Conservation (phyloP, 108 stramenopile species). For the Cyclostephanos tholiformis region DNA sequence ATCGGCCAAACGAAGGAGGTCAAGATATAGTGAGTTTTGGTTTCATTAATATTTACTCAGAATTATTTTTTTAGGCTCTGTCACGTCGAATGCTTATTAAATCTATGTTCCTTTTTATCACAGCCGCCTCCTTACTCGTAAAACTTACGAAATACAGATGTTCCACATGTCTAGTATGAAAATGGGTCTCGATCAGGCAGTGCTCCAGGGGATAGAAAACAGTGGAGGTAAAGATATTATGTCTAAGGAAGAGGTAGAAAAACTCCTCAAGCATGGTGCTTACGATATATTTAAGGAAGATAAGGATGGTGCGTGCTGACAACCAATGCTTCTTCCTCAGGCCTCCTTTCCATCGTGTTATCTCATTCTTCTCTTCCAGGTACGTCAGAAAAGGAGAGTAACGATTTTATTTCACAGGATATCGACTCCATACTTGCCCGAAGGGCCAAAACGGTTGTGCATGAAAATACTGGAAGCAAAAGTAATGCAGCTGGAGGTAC, state of each 20-base stretch:
- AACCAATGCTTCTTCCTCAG: background rate
- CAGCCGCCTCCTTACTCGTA: slow-evolving; percentile 90
- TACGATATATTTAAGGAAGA: slow-evolving; percentile 91
- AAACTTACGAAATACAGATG: slow-evolving; percentile 98
- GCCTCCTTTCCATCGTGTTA: background rate
- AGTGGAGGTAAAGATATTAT: slow-evolving; percentile 65
- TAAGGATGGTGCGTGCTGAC: slow-evolving; percentile 55
- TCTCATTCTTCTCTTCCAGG: background rate
- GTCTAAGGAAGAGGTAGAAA: slow-evolving; percentile 85
- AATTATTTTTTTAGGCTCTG: background rate
- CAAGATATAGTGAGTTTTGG: slow-evolving; percentile 51
- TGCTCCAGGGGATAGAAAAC: slow-evolving; percentile 89
- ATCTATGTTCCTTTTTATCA: background rate
- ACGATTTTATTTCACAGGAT: slow-evolving; percentile 78
- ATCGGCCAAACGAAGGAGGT: slow-evolving; percentile 98
- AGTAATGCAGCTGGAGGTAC: slow-evolving; percentile 82
- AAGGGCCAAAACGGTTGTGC: slow-evolving; percentile 71
- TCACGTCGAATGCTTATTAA: background rate
- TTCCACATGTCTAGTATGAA: slow-evolving; percentile 96
- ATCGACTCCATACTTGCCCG: slow-evolving; percentile 87
- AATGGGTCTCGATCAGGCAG: slow-evolving; percentile 98
- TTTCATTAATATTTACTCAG: background rate
- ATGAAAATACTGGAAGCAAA: slow-evolving; percentile 78
- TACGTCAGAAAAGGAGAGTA: slow-evolving; percentile 77
- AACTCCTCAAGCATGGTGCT: slow-evolving; percentile 83